A percentile compares a stretch with the other conserved stretches of the same genome.
Conservation (phyloP, 441 rosid genomes). For the Manihot esculenta region DNA sequence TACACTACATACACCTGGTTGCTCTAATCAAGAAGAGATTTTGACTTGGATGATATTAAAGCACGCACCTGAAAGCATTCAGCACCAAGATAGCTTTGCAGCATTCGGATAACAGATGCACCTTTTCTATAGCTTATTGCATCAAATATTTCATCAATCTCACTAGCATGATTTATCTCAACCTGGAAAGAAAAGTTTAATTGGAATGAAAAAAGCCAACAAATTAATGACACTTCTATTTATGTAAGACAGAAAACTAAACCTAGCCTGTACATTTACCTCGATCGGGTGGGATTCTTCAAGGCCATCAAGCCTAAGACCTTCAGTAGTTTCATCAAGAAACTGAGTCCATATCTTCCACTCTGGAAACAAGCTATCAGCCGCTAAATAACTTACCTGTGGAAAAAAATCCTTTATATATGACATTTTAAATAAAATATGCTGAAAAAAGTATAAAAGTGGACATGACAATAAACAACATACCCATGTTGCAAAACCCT, state of each 20-base stretch:
- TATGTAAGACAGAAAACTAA: not conserved
- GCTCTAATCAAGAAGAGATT: not conserved
- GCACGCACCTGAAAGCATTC: constrained; percentile 79
- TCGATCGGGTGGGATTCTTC: constrained; percentile 97
- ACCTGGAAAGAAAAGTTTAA: constrained; percentile 50
- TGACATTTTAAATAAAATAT: not conserved
- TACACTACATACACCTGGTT: not conserved
- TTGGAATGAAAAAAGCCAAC: constrained; percentile 6
- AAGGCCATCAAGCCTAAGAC: constrained; percentile 89
- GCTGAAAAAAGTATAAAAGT: not conserved
- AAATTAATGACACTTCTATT: not conserved
- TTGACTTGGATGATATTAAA: not conserved
- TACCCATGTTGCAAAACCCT: constrained; percentile 99
- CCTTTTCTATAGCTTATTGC: constrained; percentile 93
- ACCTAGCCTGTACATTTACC: constrained; percentile 38
- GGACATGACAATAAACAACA: constrained; percentile 23
- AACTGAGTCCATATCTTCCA: constrained; percentile 99
- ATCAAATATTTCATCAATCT: constrained; percentile 90
- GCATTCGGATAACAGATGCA: constrained; percentile 93
- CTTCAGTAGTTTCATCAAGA: constrained; percentile 80
- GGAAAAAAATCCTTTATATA: constrained; percentile 21
- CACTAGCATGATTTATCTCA: constrained; percentile 84
- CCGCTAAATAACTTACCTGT: constrained; percentile 95
- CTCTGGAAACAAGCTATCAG: constrained; percentile 87
- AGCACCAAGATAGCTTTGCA: constrained; percentile 94